Evolutionary conservation across 768 basidiomycete species (phyloP).

Genomic region (Tephrocybe sp.): DNA sequence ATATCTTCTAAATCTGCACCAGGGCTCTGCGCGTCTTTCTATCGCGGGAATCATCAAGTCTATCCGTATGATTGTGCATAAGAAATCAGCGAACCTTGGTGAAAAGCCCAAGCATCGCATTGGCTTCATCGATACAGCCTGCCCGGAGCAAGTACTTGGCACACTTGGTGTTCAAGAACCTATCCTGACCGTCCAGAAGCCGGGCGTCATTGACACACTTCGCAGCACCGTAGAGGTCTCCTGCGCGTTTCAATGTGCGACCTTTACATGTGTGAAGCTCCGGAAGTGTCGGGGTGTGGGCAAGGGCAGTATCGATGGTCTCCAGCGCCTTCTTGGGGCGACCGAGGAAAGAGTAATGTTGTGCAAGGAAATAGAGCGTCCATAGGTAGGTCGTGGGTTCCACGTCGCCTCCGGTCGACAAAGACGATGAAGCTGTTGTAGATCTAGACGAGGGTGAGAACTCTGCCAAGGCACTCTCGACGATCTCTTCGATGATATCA

Average conservation of each 20-base stretch:
- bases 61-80: not conserved
- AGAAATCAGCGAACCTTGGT: constrained; percentile 65
- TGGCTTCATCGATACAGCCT: constrained; percentile 76
- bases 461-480: constrained; percentile 45
- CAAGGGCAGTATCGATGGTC: constrained; percentile 61
- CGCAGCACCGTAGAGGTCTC: constrained; percentile 77
- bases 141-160: constrained; percentile 89
- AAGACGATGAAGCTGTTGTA: constrained; percentile 16
- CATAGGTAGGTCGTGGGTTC: constrained; percentile 88
- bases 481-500: constrained; percentile 63
- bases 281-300: constrained; percentile 91
- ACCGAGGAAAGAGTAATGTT: constrained; percentile 74
- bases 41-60: not conserved
- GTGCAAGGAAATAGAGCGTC: constrained; percentile 93
- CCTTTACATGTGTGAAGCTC: constrained; percentile 84
- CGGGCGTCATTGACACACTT: constrained; percentile 77
- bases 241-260: constrained; percentile 81
- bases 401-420: constrained; percentile 19
- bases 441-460: constrained; percentile 25
- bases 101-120: constrained; percentile 75
- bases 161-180: constrained; percentile 91
- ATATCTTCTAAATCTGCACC: constrained; percentile 88
- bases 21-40: constrained; percentile 85
- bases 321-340: constrained; percentile 52
- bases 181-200: constrained; percentile 86